These are phyloP conservation scores for Cenococcum geophilum DNA, from an alignment of 495 filamentous ascomycete genomes.

Conservation along the genomic window DNA sequence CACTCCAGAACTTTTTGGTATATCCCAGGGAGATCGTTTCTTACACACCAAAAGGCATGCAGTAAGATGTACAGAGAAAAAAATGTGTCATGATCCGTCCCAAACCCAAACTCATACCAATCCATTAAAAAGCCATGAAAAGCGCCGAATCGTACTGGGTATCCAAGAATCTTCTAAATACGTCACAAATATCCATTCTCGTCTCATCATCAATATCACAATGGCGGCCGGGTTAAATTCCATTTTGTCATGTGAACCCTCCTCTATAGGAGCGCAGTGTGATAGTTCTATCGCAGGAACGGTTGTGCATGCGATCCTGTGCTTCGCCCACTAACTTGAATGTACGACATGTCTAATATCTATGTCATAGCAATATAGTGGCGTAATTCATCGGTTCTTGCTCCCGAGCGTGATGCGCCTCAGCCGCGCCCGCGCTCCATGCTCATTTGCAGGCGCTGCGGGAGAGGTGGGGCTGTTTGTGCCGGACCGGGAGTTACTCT, in stretches of 20 bases:
- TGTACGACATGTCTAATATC: too few relatives aligned
- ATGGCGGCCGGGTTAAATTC: too few relatives aligned
- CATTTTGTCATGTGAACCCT: too few relatives aligned
- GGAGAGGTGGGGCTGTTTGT: not conserved
- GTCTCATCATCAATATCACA: too few relatives aligned
- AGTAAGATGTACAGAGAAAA: not conserved
- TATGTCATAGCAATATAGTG: too few relatives aligned
- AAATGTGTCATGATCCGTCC: not conserved
- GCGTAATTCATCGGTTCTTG: conserved; percentile 2
- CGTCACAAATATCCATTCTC: too few relatives aligned
- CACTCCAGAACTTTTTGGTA: too few relatives aligned
- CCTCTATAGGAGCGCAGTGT: too few relatives aligned
- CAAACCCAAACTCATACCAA: not conserved
- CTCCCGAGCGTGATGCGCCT: not conserved
- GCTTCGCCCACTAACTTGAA: too few relatives aligned
- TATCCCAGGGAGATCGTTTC: not conserved
- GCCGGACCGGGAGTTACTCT: not conserved
- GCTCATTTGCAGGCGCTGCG: not conserved
- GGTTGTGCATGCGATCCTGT: too few relatives aligned
- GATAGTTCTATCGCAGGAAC: too few relatives aligned
- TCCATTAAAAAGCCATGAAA: not conserved
- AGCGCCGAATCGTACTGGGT: not conserved
- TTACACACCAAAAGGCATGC: not conserved
- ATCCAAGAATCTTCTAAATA: not conserved
- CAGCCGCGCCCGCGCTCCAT: not conserved